These are phyloP conservation scores for Phialophora verrucosa DNA, from an alignment of 2,329 filamentous ascomycete species.

Conservation along the genomic window DNA sequence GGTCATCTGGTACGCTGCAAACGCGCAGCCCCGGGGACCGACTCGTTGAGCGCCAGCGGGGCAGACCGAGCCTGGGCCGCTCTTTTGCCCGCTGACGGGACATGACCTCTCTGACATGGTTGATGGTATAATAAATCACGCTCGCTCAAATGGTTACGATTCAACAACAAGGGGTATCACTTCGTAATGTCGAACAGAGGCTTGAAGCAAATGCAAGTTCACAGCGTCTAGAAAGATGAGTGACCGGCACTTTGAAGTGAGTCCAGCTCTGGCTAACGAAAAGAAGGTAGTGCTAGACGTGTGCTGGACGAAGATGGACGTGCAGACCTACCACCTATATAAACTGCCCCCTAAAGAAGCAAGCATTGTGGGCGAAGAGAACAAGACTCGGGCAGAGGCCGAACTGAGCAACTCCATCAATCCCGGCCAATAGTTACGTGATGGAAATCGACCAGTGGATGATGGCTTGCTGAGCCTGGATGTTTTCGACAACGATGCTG, in stretches of 20 bases:
- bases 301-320: neutral
- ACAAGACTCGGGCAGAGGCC: constrained; percentile 2
- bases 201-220: neutral
- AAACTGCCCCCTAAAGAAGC: neutral
- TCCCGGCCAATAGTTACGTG: constrained; percentile 25
- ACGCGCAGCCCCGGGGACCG: constrained; percentile 28
- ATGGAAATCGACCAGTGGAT: constrained; percentile 21
- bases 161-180: constrained; percentile 1
- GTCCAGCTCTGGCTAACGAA: constrained; percentile 7
- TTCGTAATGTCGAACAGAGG: neutral
- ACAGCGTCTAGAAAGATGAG: neutral
- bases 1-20: constrained; percentile 29
- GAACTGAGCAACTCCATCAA: neutral
- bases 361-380: neutral
- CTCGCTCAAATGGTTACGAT: neutral
- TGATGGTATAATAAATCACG: neutral
- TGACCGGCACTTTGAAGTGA: constrained; percentile 3
- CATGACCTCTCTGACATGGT: constrained; percentile 29
- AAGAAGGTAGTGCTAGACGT: neutral
- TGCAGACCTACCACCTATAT: constrained; percentile 6
- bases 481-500: neutral
- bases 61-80: constrained; percentile 18
- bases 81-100: constrained; percentile 25
- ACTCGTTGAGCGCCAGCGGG: constrained; percentile 24
- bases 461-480: constrained; percentile 10